Evolutionary conservation across 1,284 basidiomycete genomes (phyloP).

Genomic region (Chiua sp.): DNA sequence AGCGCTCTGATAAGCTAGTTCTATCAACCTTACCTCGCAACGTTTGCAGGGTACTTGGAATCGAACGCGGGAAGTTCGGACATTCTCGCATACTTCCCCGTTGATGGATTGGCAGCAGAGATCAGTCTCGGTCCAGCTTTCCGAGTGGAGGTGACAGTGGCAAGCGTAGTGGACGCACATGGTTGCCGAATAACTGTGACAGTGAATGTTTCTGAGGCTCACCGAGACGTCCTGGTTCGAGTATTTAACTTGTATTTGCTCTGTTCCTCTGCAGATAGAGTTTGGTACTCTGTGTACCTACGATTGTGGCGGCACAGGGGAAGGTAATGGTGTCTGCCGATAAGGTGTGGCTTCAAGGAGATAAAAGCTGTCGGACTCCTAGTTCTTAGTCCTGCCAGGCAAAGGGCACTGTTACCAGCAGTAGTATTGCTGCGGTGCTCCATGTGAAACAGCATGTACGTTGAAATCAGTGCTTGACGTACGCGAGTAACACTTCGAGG

Average conservation of each 20-base stretch:
- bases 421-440: too few species aligned
- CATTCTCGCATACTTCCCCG: constrained; percentile 1
- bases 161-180: constrained; percentile 22
- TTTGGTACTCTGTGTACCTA: not conserved
- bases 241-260: constrained; percentile 22
- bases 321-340: not conserved
- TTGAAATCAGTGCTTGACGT: not conserved
- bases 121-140: constrained; percentile 1
- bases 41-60: not conserved
- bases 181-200: not conserved
- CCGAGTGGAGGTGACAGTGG: constrained; percentile 15
- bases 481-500: constrained; percentile 8
- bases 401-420: too few species aligned
- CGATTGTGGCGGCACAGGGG: constrained; percentile 12
- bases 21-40: not conserved
- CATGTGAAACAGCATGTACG: not conserved
- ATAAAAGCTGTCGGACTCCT: not conserved
- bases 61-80: not conserved
- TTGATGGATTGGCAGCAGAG: not conserved
- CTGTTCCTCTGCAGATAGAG: constrained; percentile 9
- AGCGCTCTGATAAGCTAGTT: not conserved
- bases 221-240: constrained; percentile 15
- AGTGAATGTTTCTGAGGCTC: constrained; percentile 9
- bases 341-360: not conserved
- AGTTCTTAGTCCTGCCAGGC: too few species aligned